A percentile compares a stretch with the other conserved stretches of the same genome.
Evolutionary conservation across 768 basidiomycete species (phyloP).

Genomic region (Paxillus rubicundulus): DNA sequence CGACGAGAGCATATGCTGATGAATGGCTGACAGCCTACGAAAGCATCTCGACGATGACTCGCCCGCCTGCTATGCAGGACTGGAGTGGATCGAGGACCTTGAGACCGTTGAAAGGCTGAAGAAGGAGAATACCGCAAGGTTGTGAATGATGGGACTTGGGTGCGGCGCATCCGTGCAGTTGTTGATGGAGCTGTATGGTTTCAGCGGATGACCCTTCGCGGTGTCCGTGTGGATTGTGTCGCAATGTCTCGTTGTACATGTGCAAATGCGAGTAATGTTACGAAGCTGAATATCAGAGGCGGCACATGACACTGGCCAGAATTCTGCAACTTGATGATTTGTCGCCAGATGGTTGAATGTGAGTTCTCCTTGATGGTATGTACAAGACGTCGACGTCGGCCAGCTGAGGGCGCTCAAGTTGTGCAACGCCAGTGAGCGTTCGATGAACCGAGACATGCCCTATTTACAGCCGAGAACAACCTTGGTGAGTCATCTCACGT

Average conservation of each 20-base stretch:
- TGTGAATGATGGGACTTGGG: conserved; percentile 79
- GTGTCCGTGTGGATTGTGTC: conserved; percentile 63
- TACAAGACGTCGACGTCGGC: no score
- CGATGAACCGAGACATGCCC: no score
- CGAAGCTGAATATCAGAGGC: not conserved
- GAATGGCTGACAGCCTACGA: conserved; percentile 49
- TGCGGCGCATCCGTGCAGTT: conserved; percentile 58
- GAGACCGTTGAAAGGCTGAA: conserved; percentile 89
- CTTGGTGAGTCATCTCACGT: not conserved
- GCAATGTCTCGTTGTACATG: conserved; percentile 93
- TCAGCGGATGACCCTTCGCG: conserved; percentile 59
- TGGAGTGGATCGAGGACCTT: conserved; percentile 78
- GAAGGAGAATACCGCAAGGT: conserved; percentile 42
- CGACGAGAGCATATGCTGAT: conserved; percentile 13
- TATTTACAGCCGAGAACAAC: not conserved
- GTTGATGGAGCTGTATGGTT: conserved; percentile 33
- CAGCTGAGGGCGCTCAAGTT: no score
- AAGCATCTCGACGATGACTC: conserved; percentile 90
- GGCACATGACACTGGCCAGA: no score
- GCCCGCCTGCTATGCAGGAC: conserved; percentile 62
- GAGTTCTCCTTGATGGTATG: no score
- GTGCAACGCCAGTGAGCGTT: no score
- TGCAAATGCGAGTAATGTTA: not conserved
- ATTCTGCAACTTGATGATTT: no score
- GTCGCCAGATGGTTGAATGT: no score